A percentile compares a stretch with the other conserved stretches of the same genome.
Evolutionary conservation across 2,329 filamentous ascomycete genomes (phyloP).

Genomic region (Akanthomyces muscarius): DNA sequence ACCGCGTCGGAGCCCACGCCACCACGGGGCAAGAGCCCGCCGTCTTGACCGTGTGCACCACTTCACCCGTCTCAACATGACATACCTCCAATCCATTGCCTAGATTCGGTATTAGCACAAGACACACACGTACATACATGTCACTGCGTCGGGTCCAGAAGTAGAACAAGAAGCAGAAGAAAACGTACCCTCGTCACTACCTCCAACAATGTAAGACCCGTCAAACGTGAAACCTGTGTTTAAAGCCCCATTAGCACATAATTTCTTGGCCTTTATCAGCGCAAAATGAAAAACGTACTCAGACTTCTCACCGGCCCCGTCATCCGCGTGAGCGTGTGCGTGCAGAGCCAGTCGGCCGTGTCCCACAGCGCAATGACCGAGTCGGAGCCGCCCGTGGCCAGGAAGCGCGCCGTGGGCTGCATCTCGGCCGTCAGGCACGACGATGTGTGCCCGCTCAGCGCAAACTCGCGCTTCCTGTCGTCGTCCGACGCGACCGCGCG

Average conservation of each 20-base stretch:
- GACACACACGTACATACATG: not conserved
- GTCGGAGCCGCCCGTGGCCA: conserved; percentile 73
- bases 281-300: conserved; percentile 34
- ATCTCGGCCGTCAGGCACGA: conserved; percentile 65
- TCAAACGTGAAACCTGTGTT: conserved; percentile 68
- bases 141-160: not conserved
- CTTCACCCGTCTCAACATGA: conserved; percentile 70
- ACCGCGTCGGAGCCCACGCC: conserved; percentile 71
- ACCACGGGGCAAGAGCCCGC: conserved; percentile 61
- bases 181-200: conserved; percentile 63
- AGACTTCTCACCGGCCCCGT: conserved; percentile 66
- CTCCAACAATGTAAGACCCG: conserved; percentile 68
- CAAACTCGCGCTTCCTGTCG: conserved; percentile 45
- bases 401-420: conserved; percentile 65
- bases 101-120: conserved; percentile 24
- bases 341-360: conserved; percentile 71
- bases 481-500: conserved; percentile 38
- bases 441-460: conserved; percentile 68
- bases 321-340: conserved; percentile 66
- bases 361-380: conserved; percentile 75
- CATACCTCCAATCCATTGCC: conserved; percentile 63
- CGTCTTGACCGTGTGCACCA: conserved; percentile 68
- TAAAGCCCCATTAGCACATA: too few relatives aligned
- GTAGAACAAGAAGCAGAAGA: not conserved
- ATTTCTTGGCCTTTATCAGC: not conserved